Evolutionary conservation across 352 stramenopile species (phyloP), one percentile per base, ranked within the genome.

Genomic region (Phytophthora pseudosyringae): DNA sequence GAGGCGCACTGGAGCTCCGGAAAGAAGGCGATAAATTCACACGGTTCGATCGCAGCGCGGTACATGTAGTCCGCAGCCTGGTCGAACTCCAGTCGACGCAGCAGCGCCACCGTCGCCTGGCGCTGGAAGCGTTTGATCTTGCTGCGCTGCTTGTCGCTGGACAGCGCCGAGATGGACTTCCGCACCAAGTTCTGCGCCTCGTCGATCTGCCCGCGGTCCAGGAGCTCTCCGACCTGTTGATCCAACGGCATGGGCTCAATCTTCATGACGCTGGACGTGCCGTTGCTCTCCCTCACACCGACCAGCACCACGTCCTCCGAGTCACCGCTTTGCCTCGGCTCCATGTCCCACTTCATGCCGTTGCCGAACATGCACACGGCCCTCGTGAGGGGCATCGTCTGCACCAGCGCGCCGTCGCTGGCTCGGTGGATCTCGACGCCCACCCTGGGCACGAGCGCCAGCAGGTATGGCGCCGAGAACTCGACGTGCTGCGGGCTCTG

Each of bases 321-420:
- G 47, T 96, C 88, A 32, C 83, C 84, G 25, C 68, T 83, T 10
- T 76, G 81, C 18, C 88, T 76, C 3, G 88, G 88, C 26, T 94
- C 86, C 88, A 96, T 96, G 63, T 96, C 86, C 68, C 86, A 96
- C 69, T 96, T 96, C 88, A 96, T 96, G n/a, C 88, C 88, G 62
- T 96, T 96, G 41, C 80, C 78, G 66, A 96, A 96, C 64, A 96
- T 92, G 18, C 80, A 88, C 7, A 78, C 76, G 5, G 76, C 87
- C 18, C 80, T 75, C 25, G 76, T 71, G 7, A 96, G 68, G 11
- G 86, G 68, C 44, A 96, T 69, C 6, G 77, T 88, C 67, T 96
- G 88, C 50, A 96, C 86, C 43, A 94, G 67, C 3, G 76, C 82
- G 53, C 86, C 83, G 64, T 96, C 88, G 25, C 65, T 80, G 0